These are phyloP conservation scores for Cicer bijugum DNA, from an alignment of 306 rosid genomes.

Conservation along the genomic window DNA sequence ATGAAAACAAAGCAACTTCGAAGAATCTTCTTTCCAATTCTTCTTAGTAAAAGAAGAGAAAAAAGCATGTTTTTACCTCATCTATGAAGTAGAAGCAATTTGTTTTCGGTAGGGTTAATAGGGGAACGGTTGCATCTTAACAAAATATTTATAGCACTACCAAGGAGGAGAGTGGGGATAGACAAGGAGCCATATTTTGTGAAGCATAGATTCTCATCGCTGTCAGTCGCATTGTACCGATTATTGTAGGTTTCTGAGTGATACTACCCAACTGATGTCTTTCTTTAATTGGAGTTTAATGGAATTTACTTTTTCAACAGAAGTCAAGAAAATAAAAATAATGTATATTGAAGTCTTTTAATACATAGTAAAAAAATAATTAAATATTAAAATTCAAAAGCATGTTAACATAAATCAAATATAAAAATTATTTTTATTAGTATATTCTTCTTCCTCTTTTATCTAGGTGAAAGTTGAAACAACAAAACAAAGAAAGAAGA, in stretches of 20 bases:
- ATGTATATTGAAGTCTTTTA: no score
- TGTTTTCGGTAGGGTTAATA: neutral
- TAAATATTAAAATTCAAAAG: no score
- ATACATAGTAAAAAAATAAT: no score
- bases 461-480: no score
- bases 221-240: slow-evolving; percentile 4
- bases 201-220: neutral
- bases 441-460: no score
- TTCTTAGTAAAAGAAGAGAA: neutral
- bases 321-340: no score
- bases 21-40: slow-evolving; percentile 16
- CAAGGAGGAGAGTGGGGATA: slow-evolving; percentile 8
- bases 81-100: slow-evolving; percentile 28
- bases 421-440: no score
- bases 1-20: slow-evolving; percentile 44
- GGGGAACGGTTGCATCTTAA: slow-evolving; percentile 25
- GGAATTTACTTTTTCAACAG: neutral
- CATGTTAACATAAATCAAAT: no score
- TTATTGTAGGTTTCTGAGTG: neutral
- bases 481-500: no score
- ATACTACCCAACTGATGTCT: neutral
- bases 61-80: neutral
- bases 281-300: neutral
- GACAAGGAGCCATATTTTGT: neutral
- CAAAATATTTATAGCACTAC: slow-evolving; percentile 2